Evolutionary conservation across 257 asterid species (phyloP).

Genomic region (Linaria vulgaris): DNA sequence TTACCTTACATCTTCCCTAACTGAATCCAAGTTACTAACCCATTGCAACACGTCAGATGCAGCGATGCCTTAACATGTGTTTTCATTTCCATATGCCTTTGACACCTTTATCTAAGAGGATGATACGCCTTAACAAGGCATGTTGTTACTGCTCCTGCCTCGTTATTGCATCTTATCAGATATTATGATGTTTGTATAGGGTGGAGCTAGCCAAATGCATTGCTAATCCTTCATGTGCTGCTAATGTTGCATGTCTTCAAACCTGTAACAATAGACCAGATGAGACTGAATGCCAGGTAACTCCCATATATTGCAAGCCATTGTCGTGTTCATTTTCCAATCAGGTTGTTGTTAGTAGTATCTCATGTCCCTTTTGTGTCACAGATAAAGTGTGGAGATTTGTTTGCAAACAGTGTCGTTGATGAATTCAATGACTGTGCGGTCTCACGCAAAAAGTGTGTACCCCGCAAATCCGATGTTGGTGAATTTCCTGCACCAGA

Average conservation of each 20-base stretch:
- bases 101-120: too few relatives aligned
- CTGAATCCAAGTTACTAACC: too few relatives aligned
- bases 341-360: conserved; percentile 3
- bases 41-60: too few relatives aligned
- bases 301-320: conserved; percentile 6
- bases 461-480: conserved; percentile 90
- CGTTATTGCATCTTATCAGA: not conserved
- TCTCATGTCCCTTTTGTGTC: conserved; percentile 18
- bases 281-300: conserved; percentile 97
- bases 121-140: not conserved
- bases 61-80: too few relatives aligned
- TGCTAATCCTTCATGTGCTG: conserved; percentile 92
- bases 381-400: conserved; percentile 95
- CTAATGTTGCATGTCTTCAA: conserved; percentile 90
- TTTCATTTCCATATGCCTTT: too few relatives aligned
- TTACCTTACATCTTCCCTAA: too few relatives aligned
- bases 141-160: not conserved
- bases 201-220: conserved; percentile 90
- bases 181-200: conserved; percentile 39
- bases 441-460: conserved; percentile 94
- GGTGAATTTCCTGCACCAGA: conserved; percentile 93
- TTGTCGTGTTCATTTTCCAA: not conserved
- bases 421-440: conserved; percentile 97
- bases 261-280: conserved; percentile 95
- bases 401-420: conserved; percentile 82